Base-by-base conservation (phyloP, 2,329 filamentous ascomycete species). In the Pseudocercospora crystallina region DNA sequence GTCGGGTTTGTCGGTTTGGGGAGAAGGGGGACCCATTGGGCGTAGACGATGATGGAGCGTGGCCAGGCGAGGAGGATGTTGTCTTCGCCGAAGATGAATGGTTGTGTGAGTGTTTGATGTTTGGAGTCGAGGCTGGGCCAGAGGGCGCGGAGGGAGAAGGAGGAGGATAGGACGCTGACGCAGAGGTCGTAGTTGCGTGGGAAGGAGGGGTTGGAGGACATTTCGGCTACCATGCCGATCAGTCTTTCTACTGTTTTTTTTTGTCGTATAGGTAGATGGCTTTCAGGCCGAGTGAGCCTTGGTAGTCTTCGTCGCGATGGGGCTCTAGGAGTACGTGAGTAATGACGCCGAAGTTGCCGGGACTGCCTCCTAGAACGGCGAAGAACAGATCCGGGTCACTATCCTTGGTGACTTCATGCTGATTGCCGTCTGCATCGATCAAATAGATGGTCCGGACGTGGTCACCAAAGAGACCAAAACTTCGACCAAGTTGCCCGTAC, bases 101-200 rank as follows among this genome's bases (percentile, higher is more conserved):
- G 69, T n/a, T 72, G 63, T 4, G 63, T 57, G n/a, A n/a, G 37
- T 64, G 59, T 56, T 69, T 71, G 54, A 70, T 69, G 36, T 50
- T 71, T 63, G 40, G 68, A 63, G 5, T 73, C 67, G 1, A 73
- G 54, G 8, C 70, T 67, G 9, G 69, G 66, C 20, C 72, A 68
- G 7, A 71, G 62, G 47, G 69, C 66, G 3, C 64, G 59, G n/a
- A 73, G 57, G 0, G 65, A 63, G 13, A 71, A 71, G 17, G 69
- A 66, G 1, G 67, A 71, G 49, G 73, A 76, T 30, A 78, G 66
- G 2, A 78, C 73, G 57, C 69, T 77, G 56, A 78, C 63, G 49
- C 72, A 76, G 10, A 76, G 62, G 56, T 78, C 76, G 45, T 73
- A 78, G 59, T 75, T 75, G 2, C 74, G 67, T 2, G 76, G 74